Evolutionary conservation across 768 basidiomycete species (phyloP), one percentile per base, ranked within the genome.

Genomic region (Pleurotus salmoneostramineus): DNA sequence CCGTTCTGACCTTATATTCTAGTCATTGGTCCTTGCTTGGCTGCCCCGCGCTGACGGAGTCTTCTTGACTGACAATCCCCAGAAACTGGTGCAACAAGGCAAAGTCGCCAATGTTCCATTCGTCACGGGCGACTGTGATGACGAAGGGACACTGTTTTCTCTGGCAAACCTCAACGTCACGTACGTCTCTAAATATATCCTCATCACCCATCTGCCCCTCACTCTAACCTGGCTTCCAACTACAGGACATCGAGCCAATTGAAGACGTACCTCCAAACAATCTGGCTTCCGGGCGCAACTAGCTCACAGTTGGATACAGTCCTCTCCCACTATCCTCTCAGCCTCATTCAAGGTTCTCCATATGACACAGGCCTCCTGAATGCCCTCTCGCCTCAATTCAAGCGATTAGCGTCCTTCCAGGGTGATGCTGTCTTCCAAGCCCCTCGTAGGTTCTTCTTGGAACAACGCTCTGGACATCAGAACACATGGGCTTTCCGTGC

Each of bases 351-450:
- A 54, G 84, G 83, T 14, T 84, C 82, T 0, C 84, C 83, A 0
- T 86, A 78, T 60, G 72, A 72, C 56, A 85, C 83, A 0, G 74
- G 77, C 0, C 17, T 63, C 40, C 58, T 72, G 14, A 82, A 84
- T 56, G 71, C 72, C 0, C 58, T 79, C 4, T 74, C 76, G 2
- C 76, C 79, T 0, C 74, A 84, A 57, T 83, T 72, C 67, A 84
- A 84, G 61, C 71, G 81, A 1, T 59, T 83, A 5, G 74, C 83
- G 4, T 74, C 82, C 0, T 69, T 83, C 59, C 71, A 73, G 50
- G 83, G 83, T 0, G 83, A 85, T 59, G 66, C 68, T 35, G 69
- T 77, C 2, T 81, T 84, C 68, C 77, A 83, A 57, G 78, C 71
- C 0, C 77, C 83, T 45, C 67, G 82, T 10, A 64, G 81, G 3